A percentile compares a stretch with the other conserved stretches of the same genome.
Evolutionary conservation across 306 rosid species (phyloP).

Genomic region (Lablab purpureus): DNA sequence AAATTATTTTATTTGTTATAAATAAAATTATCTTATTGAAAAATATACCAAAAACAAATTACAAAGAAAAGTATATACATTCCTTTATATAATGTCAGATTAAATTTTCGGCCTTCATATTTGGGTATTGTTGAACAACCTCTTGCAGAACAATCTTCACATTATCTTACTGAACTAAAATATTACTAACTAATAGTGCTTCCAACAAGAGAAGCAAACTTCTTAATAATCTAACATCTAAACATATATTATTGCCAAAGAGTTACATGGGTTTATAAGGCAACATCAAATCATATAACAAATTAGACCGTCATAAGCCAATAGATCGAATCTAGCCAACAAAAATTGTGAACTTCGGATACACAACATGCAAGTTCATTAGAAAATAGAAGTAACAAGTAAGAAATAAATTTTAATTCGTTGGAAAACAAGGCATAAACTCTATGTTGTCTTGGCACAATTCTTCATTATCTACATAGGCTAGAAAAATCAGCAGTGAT

Average conservation of each 20-base stretch:
- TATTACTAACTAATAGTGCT: too few relatives aligned
- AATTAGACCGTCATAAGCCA: background rate
- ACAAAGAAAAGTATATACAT: too few relatives aligned
- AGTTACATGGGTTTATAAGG: background rate
- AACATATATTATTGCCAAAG: background rate
- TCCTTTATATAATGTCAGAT: too few relatives aligned
- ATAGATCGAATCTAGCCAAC: slow-evolving; percentile 6
- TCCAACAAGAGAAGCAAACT: too few relatives aligned
- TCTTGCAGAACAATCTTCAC: background rate
- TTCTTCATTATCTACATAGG: slow-evolving; percentile 55
- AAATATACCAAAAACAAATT: too few relatives aligned
- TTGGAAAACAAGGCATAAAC: slow-evolving; percentile 34
- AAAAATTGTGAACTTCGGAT: slow-evolving; percentile 32
- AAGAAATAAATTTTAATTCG: slow-evolving; percentile 38
- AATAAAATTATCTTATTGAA: too few relatives aligned
- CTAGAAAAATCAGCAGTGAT: slow-evolving; percentile 48
- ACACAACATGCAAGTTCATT: slow-evolving; percentile 31
- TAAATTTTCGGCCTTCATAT: too few relatives aligned
- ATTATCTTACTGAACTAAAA: too few relatives aligned
- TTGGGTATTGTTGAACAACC: background rate
- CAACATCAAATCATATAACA: slow-evolving; percentile 22
- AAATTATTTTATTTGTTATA: too few relatives aligned
- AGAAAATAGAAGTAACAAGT: slow-evolving; percentile 17
- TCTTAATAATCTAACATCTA: background rate
- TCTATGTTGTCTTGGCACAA: slow-evolving; percentile 21